phyloP scores from a whole-genome alignment of 345 rosid species.

The Citrus hindsii region DNA sequence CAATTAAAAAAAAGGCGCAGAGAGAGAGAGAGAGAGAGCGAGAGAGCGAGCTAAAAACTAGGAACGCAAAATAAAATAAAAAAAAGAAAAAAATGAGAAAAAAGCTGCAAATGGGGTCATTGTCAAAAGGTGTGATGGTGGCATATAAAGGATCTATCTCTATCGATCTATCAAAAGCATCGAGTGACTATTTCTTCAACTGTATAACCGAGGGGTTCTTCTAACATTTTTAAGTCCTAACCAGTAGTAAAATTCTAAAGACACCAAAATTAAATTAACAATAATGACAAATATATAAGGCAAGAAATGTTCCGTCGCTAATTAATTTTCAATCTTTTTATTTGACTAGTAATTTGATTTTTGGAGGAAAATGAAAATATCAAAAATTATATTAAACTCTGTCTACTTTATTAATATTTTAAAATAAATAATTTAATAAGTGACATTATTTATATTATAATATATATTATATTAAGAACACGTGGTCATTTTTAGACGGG shows the following conservation, averaged over 20 bases:
- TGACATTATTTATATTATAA: too few relatives aligned
- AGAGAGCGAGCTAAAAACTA: neutral
- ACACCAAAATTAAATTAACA: neutral
- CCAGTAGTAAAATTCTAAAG: neutral
- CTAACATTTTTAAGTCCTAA: neutral
- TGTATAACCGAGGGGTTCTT: neutral
- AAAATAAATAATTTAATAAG: too few relatives aligned
- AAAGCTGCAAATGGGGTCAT: slow-evolving; percentile 34
- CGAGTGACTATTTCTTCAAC: slow-evolving; percentile 9
- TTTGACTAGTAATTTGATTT: too few relatives aligned
- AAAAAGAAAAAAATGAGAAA: neutral
- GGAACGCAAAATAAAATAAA: too few relatives aligned
- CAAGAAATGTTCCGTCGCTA: neutral
- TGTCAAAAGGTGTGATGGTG: slow-evolving; percentile 43
- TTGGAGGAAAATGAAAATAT: too few relatives aligned
- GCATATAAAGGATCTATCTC: slow-evolving; percentile 28
- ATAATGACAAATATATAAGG: neutral
- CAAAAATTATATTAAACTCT: too few relatives aligned
- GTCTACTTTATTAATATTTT: too few relatives aligned
- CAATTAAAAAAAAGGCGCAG: slow-evolving; percentile 4
- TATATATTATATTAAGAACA: too few relatives aligned
- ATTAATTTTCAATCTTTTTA: too few relatives aligned
- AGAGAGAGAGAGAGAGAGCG: slow-evolving; percentile 2
- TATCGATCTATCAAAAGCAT: slow-evolving; percentile 13
- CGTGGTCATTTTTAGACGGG: too few relatives aligned